A percentile compares a stretch with the other conserved stretches of the same genome.
Conservation (phyloP, 495 filamentous ascomycete genomes). For the Sphaerosporella brunnea region DNA sequence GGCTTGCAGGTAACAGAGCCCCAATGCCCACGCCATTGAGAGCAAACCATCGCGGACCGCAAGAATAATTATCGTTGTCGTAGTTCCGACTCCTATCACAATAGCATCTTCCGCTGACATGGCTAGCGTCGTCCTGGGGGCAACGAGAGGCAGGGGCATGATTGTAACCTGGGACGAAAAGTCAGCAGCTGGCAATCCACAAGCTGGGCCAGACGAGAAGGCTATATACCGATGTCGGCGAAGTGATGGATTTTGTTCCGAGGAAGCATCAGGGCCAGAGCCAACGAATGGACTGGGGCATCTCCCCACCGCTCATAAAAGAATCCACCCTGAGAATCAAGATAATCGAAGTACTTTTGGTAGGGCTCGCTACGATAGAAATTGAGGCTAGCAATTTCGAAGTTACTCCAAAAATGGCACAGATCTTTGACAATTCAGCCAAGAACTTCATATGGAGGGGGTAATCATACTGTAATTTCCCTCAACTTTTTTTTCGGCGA, state of each 20-base stretch:
- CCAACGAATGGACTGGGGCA: slow-evolving; percentile 35
- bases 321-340: slow-evolving; percentile 35
- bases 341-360: slow-evolving; percentile 31
- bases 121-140: slow-evolving; percentile 19
- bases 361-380: slow-evolving; percentile 37
- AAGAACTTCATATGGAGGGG: too few species aligned
- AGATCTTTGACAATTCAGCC: too few species aligned
- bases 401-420: slow-evolving; percentile 45
- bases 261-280: slow-evolving; percentile 26
- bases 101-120: slow-evolving; percentile 16
- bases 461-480: slow-evolving; percentile 33
- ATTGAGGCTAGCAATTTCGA: slow-evolving; percentile 37
- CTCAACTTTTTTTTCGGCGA: slow-evolving; percentile 13
- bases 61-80: slow-evolving; percentile 19
- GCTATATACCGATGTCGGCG: slow-evolving; percentile 35
- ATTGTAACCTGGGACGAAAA: background rate
- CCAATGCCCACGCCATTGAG: background rate
- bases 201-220: slow-evolving; percentile 13
- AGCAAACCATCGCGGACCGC: slow-evolving; percentile 22
- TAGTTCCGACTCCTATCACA: slow-evolving; percentile 16
- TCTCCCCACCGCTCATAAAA: slow-evolving; percentile 42
- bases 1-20: background rate
- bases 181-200: background rate
- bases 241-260: slow-evolving; percentile 36
- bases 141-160: slow-evolving; percentile 26